Evolutionary conservation across 345 rosid species (phyloP), one percentile per base, ranked within the genome.

Genomic region (Eucalyptus pauciflora): DNA sequence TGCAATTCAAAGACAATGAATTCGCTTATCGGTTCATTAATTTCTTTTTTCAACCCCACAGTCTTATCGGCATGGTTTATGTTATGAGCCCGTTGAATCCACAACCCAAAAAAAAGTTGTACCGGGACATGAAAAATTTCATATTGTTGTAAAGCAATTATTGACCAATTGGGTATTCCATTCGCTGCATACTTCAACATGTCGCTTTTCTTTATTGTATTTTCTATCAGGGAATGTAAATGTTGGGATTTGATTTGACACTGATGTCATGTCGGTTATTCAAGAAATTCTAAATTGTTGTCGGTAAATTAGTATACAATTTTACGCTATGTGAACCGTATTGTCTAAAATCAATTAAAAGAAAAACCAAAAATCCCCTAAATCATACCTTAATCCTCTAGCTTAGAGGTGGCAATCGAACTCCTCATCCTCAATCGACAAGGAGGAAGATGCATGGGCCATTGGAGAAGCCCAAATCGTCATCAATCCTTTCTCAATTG

Each of bases 181-280:
- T n/a, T 64, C 2, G 0, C 10, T 3, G 0, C 4, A 64, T 64
- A 2, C 9, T 29, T 64, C 2, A 3, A 13, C 37, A n/a, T 0
- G 2, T n/a, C 0, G 3, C 16, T 64, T 64, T 64, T n/a, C 76
- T n/a, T n/a, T 64, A 15, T 64, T 64, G 4, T 31, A 16, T n/a
- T n/a, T 64, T n/a, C 5, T 0, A 0, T 4, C 0, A 3, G 3
- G 20, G 1, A 64, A n/a, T 64, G 76, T 16, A 64, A 27, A 62
- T 62, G 33, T 13, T 62, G 33, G 2, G 4, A 64, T n/a, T 64
- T n/a, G 76, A 64, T n/a, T 64, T 14, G 5, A 64, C 17, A 64
- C 3, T 17, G 17, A 64, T n/a, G 20, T 64, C 37, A n/a, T 3
- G 8, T 64, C 0, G 3, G 6, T 64, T n/a, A 64, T 64, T n/a